A percentile compares a stretch with the other conserved stretches of the same genome.
phyloP scores from a whole-genome alignment of 2,329 filamentous ascomycete species.

The Chaetomiaceae sp. region DNA sequence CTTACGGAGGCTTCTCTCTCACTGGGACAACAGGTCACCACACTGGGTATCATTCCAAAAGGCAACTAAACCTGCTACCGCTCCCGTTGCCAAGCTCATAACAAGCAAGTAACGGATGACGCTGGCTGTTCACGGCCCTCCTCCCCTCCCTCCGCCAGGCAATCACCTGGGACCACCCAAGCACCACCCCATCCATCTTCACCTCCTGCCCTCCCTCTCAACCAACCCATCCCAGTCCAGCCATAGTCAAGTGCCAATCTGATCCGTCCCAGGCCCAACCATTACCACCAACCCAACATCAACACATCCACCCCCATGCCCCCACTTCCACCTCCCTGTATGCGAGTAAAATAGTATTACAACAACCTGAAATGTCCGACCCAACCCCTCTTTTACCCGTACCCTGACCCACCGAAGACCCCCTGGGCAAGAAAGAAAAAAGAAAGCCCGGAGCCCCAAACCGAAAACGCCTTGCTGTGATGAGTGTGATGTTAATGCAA shows the following conservation, averaged over 20 bases:
- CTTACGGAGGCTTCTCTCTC: too few species aligned
- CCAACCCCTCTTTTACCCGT: background rate
- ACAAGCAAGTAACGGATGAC: background rate
- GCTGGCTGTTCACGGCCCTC: background rate
- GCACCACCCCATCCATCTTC: too few species aligned
- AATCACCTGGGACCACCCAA: too few species aligned
- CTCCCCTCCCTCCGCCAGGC: too few species aligned
- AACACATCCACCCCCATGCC: background rate
- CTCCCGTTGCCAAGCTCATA: background rate
- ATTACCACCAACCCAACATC: background rate
- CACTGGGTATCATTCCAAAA: constrained; percentile 7
- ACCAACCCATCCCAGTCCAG: too few species aligned
- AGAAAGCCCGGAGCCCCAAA: background rate
- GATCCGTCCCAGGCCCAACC: background rate
- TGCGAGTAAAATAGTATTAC: background rate
- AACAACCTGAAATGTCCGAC: background rate
- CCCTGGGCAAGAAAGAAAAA: background rate
- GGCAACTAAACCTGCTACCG: background rate
- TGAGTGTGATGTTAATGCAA: background rate
- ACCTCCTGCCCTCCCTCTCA: too few species aligned
- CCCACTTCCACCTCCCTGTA: background rate
- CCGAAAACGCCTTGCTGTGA: constrained; percentile 17
- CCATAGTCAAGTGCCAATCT: too few species aligned
- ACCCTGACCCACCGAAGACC: background rate
- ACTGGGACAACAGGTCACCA: background rate